Base-by-base conservation (phyloP, 352 stramenopile species). In the Pythium guiyangense region DNA sequence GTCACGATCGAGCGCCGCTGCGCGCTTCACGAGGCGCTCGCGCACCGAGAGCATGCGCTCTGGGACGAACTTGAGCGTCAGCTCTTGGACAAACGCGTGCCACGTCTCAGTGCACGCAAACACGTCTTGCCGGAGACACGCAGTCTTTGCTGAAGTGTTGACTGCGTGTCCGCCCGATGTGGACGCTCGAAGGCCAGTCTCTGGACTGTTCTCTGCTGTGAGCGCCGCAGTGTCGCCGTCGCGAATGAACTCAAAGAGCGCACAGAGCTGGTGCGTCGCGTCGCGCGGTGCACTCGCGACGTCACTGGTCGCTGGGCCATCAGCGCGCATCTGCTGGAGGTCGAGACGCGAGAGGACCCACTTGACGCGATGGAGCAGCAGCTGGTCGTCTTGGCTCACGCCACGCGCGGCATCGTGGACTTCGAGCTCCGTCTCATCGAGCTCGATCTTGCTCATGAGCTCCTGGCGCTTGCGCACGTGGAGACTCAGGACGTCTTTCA, bases 331-430 rank as follows among this genome's bases (percentile, higher is more conserved):
- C n/a, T 50, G 57, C 3, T 67, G 52, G 4, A 92, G 65, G 54
- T 90, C 75, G 12, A 92, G 50, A 0, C 78, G 74, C 14, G 78
- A 90, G 35, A 92, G 66, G 29, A 92, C 72, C 82, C 82, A 92
- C 56, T 90, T 92, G 40, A 90, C 70, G 1, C 82, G 72, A 29
- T 88, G 78, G 22, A 92, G 53, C 20, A 92, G 58, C 59, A 89
- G 61, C 52, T 88, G 78, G 51, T 92, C 79, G n/a, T 64, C 59
- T 17, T 65, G 17, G 15, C 25, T 51, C 1, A 27, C 20, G 9
- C 20, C 34, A 37, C 31, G 11, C 9, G 49, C 44, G 25, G 77
- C 69, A 2, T 71, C 54, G 47, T 82, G 71, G 49, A 90, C 67
- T 47, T 86, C 74, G 3, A 89, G 54, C 50, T 86, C 79, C 14